Evolutionary conservation across 2,329 filamentous ascomycete genomes (phyloP).

Genomic region (Venturia asperata): DNA sequence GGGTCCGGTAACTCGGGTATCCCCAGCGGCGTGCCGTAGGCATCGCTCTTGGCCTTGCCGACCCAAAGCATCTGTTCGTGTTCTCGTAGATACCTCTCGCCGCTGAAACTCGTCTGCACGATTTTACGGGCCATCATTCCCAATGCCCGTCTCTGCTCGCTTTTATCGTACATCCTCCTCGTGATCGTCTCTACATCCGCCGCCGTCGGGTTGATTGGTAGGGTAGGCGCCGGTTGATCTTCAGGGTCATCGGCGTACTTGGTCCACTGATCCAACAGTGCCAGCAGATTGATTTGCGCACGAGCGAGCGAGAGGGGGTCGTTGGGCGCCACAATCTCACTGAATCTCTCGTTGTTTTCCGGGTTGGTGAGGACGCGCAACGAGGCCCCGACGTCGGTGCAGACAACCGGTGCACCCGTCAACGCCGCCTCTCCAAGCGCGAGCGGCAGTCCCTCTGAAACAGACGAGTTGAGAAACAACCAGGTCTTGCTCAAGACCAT

Average conservation of each 20-base stretch:
- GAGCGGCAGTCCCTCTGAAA: conserved; percentile 50
- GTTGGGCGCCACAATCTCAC: conserved; percentile 58
- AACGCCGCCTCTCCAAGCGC: conserved; percentile 53
- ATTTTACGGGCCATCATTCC: conserved; percentile 53
- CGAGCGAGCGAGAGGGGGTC: conserved; percentile 53
- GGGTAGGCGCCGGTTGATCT: conserved; percentile 33
- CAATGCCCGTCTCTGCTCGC: conserved; percentile 47
- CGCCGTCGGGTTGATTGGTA: conserved; percentile 43
- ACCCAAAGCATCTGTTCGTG: conserved; percentile 49
- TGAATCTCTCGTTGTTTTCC: conserved; percentile 43
- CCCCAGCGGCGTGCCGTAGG: background rate
- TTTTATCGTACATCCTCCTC: conserved; percentile 54
- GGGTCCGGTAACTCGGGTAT: background rate
- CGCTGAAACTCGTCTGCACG: conserved; percentile 53
- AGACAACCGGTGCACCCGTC: conserved; percentile 50
- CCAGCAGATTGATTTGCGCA: conserved; percentile 56
- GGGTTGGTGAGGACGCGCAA: conserved; percentile 51
- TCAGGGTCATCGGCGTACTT: conserved; percentile 49
- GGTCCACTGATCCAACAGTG: conserved; percentile 55
- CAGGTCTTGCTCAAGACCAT: conserved; percentile 39
- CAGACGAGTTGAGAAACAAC: conserved; percentile 48
- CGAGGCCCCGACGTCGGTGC: conserved; percentile 51
- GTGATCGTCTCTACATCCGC: conserved; percentile 49
- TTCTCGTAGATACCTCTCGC: conserved; percentile 53
- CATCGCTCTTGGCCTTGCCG: conserved; percentile 26